These are phyloP conservation scores for Begonia loranthoides DNA, from an alignment of 306 rosid genomes.

Conservation along the genomic window DNA sequence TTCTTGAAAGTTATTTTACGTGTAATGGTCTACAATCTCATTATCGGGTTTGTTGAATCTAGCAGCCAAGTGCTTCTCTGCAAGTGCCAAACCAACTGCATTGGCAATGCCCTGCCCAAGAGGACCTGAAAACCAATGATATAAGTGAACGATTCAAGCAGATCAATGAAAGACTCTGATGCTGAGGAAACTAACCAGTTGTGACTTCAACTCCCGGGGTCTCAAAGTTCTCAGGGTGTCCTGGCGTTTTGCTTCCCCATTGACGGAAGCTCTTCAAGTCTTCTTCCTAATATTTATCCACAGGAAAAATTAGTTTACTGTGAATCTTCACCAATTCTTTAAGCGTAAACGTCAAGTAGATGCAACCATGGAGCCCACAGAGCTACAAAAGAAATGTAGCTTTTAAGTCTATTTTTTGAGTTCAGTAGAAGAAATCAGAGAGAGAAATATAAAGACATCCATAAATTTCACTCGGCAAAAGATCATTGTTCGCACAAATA, in stretches of 20 bases:
- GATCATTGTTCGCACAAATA: no score
- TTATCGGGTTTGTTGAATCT: slow-evolving; percentile 85
- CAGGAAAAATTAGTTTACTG: slow-evolving; percentile 5
- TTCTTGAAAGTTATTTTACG: slow-evolving; percentile 32
- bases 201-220: slow-evolving; percentile 91
- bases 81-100: slow-evolving; percentile 96
- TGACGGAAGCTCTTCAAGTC: slow-evolving; percentile 84
- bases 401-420: no score
- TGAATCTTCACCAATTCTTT: background rate
- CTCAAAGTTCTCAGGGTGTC: slow-evolving; percentile 98
- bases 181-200: slow-evolving; percentile 48
- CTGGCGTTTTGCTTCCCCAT: slow-evolving; percentile 90
- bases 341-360: no score
- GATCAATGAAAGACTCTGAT: no score
- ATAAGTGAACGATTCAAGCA: background rate
- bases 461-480: no score
- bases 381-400: no score
- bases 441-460: no score
- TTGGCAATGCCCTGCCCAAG: slow-evolving; percentile 97
- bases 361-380: no score
- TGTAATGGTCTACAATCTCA: slow-evolving; percentile 87
- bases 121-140: slow-evolving; percentile 51
- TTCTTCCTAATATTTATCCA: slow-evolving; percentile 43
- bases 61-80: slow-evolving; percentile 97
- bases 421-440: no score